Percentiles rank a stretch among this genome's conserved stretches.
phyloP scores from a whole-genome alignment of 140 eudicot genomes.

The Bidens hawaiensis region DNA sequence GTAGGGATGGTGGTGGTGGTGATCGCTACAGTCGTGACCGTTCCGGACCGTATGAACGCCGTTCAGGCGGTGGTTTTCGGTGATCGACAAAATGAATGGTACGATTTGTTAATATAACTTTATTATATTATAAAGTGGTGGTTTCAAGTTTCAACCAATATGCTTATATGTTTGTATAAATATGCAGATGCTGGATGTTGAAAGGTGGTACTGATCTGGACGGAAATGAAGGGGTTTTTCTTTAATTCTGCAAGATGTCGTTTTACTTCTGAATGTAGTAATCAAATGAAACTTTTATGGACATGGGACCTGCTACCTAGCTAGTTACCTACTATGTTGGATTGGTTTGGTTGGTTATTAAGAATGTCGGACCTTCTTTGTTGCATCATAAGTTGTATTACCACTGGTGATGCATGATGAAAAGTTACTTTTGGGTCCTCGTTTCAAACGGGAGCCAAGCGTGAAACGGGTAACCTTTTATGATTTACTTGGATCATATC shows the following conservation, averaged over 20 bases:
- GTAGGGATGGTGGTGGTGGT: slow-evolving; percentile 75
- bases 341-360: slow-evolving; percentile 49
- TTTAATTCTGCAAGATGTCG: slow-evolving; percentile 35
- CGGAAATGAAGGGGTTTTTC: slow-evolving; percentile 27
- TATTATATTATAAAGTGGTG: neutral
- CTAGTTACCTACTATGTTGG: slow-evolving; percentile 57
- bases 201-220: slow-evolving; percentile 33
- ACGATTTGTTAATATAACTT: neutral
- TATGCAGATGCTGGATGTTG: slow-evolving; percentile 36
- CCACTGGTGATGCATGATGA: slow-evolving; percentile 44
- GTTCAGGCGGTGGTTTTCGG: slow-evolving; percentile 49
- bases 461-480: slow-evolving; percentile 52
- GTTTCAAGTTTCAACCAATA: neutral
- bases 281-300: slow-evolving; percentile 43
- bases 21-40: slow-evolving; percentile 89
- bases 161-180: slow-evolving; percentile 15
- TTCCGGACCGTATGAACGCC: slow-evolving; percentile 94
- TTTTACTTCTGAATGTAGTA: slow-evolving; percentile 40
- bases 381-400: slow-evolving; percentile 37
- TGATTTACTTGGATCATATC: slow-evolving; percentile 16
- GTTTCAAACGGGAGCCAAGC: slow-evolving; percentile 31
- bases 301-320: slow-evolving; percentile 54
- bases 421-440: slow-evolving; percentile 40
- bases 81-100: slow-evolving; percentile 26
- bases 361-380: slow-evolving; percentile 49